Evolutionary conservation across 2,329 filamentous ascomycete species (phyloP).

Genomic region (Monosporascus cannonballus): DNA sequence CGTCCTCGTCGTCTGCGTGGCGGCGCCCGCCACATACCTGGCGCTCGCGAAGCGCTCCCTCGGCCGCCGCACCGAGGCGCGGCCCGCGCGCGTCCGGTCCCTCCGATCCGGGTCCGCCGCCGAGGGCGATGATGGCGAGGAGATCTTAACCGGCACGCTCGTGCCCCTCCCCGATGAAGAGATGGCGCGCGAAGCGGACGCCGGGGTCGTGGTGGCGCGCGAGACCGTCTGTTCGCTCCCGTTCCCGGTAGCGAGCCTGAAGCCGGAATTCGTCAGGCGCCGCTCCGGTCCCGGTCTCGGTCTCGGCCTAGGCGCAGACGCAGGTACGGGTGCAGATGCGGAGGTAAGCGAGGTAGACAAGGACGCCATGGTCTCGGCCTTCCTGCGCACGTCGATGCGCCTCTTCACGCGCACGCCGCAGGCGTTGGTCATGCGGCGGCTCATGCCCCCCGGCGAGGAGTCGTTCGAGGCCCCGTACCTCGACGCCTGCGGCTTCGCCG

Average conservation of each 20-base stretch:
- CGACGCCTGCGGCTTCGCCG: conserved; percentile 10
- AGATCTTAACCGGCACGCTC: conserved; percentile 6
- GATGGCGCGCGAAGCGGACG: neutral
- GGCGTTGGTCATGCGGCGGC: conserved; percentile 12
- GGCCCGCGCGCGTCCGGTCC: conserved; percentile 4
- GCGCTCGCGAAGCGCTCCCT: conserved; percentile 7
- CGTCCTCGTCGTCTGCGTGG: conserved; percentile 7
- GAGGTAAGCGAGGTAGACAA: neutral
- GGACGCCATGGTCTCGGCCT: conserved; percentile 10
- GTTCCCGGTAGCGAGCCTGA: conserved; percentile 5
- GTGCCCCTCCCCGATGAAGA: neutral
- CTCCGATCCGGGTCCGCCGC: conserved; percentile 1
- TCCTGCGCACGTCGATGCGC: conserved; percentile 15
- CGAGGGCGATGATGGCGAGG: neutral
- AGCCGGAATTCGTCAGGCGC: neutral
- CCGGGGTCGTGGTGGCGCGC: conserved; percentile 7
- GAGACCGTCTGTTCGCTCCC: conserved; percentile 15
- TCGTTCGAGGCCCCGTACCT: conserved; percentile 10
- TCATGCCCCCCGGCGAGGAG: conserved; percentile 6
- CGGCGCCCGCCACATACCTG: conserved; percentile 11
- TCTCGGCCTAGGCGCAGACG: no score
- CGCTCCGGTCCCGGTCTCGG: no score
- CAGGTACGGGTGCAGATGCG: neutral
- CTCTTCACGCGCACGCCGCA: conserved; percentile 19
- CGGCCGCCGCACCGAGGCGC: conserved; percentile 5